Evolutionary conservation across 1,284 basidiomycete genomes (phyloP).

Genomic region (Trichosporon sp.): DNA sequence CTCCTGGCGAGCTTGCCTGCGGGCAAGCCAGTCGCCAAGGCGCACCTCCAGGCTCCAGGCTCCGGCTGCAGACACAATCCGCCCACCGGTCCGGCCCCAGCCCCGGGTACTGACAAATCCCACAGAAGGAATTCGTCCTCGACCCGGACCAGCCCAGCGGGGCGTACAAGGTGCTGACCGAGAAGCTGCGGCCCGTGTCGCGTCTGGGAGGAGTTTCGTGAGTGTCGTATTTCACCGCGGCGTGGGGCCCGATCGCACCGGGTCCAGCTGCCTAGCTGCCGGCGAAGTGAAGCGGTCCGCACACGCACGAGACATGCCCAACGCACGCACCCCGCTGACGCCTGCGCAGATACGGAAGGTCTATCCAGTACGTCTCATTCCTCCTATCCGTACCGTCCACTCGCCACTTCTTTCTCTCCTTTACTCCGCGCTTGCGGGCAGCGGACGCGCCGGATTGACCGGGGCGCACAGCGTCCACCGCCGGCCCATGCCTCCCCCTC

Average conservation of each 20-base stretch:
- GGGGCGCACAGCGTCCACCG: neutral
- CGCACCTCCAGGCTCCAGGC: no score
- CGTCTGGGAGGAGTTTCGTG: constrained; percentile 64
- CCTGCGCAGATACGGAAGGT: constrained; percentile 45
- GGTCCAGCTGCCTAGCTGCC: neutral
- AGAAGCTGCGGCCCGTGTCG: constrained; percentile 60
- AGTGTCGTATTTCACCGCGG: constrained; percentile 25
- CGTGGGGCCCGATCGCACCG: neutral
- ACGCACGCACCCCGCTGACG: neutral
- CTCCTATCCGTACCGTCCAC: neutral
- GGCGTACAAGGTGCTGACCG: constrained; percentile 31
- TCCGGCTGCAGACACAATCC: neutral
- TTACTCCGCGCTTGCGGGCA: neutral
- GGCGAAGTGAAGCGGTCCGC: no score
- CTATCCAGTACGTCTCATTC: constrained; percentile 53
- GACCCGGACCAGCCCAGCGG: constrained; percentile 52
- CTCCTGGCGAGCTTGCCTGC: neutral
- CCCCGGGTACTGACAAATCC: constrained; percentile 2
- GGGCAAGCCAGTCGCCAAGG: neutral
- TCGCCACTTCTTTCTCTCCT: neutral
- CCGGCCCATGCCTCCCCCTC: neutral
- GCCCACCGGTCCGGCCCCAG: neutral
- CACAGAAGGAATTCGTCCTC: constrained; percentile 54
- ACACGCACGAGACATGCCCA: no score
- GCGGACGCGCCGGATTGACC: neutral